These are phyloP conservation scores for Paramecium pentaurelia DNA, from an alignment of 73 alveolate genomes.

Conservation along the genomic window DNA sequence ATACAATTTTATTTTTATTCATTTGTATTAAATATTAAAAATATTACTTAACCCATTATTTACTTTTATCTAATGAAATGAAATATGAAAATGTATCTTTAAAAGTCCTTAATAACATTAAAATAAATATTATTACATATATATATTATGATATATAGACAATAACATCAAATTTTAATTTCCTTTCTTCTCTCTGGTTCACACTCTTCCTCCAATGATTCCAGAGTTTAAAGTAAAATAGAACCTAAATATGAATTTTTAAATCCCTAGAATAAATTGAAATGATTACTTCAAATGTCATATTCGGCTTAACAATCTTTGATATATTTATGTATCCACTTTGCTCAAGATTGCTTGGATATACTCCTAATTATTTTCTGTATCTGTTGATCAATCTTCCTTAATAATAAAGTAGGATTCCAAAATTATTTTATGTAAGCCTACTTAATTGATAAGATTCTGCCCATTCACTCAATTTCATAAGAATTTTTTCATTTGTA, in stretches of 20 bases:
- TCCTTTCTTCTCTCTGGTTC: conserved; percentile 35
- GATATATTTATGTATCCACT: not conserved
- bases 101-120: no score
- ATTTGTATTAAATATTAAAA: no score
- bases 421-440: not conserved
- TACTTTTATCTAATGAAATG: not conserved
- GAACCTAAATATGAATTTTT: not conserved
- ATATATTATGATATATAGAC: not conserved
- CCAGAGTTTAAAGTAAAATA: not conserved
- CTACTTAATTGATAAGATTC: not conserved
- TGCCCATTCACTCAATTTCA: not conserved
- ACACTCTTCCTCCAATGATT: not conserved
- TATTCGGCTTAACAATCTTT: not conserved
- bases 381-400: conserved; percentile 22
- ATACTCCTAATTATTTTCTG: not conserved
- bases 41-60: no score
- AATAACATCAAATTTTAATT: not conserved
- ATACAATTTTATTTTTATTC: no score
- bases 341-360: not conserved
- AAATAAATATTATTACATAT: not conserved
- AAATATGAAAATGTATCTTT: no score
- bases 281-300: not conserved
- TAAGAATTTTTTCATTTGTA: not conserved
- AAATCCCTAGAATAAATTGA: not conserved
- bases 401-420: not conserved